Base-by-base conservation (phyloP, 345 rosid genomes). In the Boechera divaricarpa region DNA sequence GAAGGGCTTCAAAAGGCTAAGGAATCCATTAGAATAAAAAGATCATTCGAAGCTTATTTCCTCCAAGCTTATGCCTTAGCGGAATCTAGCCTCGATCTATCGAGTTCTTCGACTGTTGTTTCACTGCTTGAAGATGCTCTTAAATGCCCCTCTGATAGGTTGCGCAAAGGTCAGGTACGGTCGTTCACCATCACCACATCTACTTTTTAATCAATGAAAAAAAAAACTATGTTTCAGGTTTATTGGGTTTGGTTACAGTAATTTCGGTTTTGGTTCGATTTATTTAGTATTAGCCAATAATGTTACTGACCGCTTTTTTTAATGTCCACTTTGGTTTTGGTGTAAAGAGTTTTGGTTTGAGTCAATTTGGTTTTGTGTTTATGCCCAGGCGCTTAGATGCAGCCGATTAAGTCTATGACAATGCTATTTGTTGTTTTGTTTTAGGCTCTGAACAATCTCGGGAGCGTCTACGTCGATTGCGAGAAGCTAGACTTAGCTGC, bases 31-130 rank as follows among this genome's bases (percentile, higher is more conserved):
- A 78, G 83, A 80, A 86, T 85, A 63, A 85, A 86, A 77, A 88
- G 97, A 82, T 95, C 99, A 4, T 94, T 94, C n/a, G 98, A 94
- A 83, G 98, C 98, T 26, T 94, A 92, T 83, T 94, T 94, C 82
- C 90, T 95, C 72, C 91, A 95, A 85, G 99, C 99, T 63, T 95
- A 95, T 82, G 98, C 99, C 13, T 82, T 95, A 80, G 99, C 98
- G 0, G 99, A 95, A 80, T 95, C 99, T 75, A 86, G 93, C 82
- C 88, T 75, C 44, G 99, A 95, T 61, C 85, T 87, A 48, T 87
- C 96, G 41, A 85, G 88, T 86, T 91, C 94, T 53, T 84, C 90
- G 1, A 88, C 86, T 13, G 99, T 95, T 81, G 82, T 95, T 67
- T 87, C 94, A n/a, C 94, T 95, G 67, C 98, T 95, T 62, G 90